These are phyloP conservation scores for Daldinia caldariorum DNA, from an alignment of 495 filamentous ascomycete genomes.

Conservation along the genomic window DNA sequence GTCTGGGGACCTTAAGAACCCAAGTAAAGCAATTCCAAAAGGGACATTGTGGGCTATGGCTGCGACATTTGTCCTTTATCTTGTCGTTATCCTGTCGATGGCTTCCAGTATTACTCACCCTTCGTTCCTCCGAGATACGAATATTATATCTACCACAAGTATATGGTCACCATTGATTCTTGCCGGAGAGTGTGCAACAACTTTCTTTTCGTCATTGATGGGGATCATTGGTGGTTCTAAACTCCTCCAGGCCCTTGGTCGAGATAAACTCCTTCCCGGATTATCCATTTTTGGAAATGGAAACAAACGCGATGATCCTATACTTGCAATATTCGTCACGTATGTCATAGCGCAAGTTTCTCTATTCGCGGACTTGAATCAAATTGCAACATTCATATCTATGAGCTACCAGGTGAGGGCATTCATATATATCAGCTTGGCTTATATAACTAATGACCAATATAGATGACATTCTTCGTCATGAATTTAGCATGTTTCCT, in stretches of 20 bases:
- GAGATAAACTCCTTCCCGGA: slow-evolving; percentile 82
- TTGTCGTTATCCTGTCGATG: slow-evolving; percentile 81
- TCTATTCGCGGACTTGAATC: slow-evolving; percentile 86
- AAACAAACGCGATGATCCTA: slow-evolving; percentile 79
- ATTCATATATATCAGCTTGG: slow-evolving; percentile 7
- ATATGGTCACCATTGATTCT: slow-evolving; percentile 76
- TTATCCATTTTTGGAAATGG: slow-evolving; percentile 79
- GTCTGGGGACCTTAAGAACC: slow-evolving; percentile 86
- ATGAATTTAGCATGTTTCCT: slow-evolving; percentile 90
- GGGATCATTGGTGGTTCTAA: slow-evolving; percentile 90
- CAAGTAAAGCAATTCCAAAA: slow-evolving; percentile 84
- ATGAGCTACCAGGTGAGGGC: slow-evolving; percentile 85
- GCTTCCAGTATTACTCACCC: slow-evolving; percentile 78
- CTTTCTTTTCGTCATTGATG: slow-evolving; percentile 87
- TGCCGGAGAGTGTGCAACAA: slow-evolving; percentile 81
- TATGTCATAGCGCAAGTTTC: slow-evolving; percentile 80
- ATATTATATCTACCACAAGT: slow-evolving; percentile 83
- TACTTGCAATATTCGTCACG: slow-evolving; percentile 79
- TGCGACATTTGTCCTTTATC: slow-evolving; percentile 79
- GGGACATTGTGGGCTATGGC: slow-evolving; percentile 81
- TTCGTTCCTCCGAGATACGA: slow-evolving; percentile 78
- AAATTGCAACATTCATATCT: slow-evolving; percentile 86
- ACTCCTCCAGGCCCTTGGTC: slow-evolving; percentile 82
- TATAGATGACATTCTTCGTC: slow-evolving; percentile 72
- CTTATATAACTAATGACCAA: slow-evolving; percentile 11